A percentile compares a stretch with the other conserved stretches of the same genome.
Evolutionary conservation across 225 moss, liverwort and hornwort genomes (phyloP).

Genomic region (Sphagnum contortum): DNA sequence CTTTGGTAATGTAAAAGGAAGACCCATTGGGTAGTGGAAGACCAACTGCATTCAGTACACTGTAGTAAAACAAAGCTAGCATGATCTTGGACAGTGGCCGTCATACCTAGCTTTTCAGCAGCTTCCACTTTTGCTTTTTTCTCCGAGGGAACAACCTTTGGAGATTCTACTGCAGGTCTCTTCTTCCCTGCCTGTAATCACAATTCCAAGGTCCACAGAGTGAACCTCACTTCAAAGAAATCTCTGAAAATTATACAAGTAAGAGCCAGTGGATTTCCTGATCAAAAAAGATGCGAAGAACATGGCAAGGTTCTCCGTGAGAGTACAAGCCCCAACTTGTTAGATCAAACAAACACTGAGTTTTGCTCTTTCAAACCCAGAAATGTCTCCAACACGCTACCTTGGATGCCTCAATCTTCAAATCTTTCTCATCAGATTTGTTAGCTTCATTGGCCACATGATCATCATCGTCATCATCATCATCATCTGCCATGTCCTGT

Average conservation of each 20-base stretch:
- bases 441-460: conserved; percentile 8
- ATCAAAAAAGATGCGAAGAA: background rate
- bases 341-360: no score
- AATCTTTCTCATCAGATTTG: conserved; percentile 6
- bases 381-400: background rate
- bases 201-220: no score
- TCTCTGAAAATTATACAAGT: no score
- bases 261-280: no score
- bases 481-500: conserved; percentile 13
- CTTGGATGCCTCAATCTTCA: conserved; percentile 7
- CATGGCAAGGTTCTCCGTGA: background rate
- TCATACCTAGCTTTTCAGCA: conserved; percentile 19
- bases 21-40: no score
- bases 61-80: no score
- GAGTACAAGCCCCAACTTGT: no score
- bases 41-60: no score
- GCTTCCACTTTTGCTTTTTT: conserved; percentile 33
- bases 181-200: conserved; percentile 29
- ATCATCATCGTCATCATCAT: conserved; percentile 15
- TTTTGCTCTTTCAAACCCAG: no score
- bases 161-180: conserved; percentile 16
- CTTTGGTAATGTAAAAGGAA: no score
- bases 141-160: conserved; percentile 14
- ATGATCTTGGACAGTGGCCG: no score
- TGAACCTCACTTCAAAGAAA: no score